Evolutionary conservation across 768 basidiomycete genomes (phyloP), one percentile per base, ranked within the genome.

Genomic region (Mycena albidolilacea): DNA sequence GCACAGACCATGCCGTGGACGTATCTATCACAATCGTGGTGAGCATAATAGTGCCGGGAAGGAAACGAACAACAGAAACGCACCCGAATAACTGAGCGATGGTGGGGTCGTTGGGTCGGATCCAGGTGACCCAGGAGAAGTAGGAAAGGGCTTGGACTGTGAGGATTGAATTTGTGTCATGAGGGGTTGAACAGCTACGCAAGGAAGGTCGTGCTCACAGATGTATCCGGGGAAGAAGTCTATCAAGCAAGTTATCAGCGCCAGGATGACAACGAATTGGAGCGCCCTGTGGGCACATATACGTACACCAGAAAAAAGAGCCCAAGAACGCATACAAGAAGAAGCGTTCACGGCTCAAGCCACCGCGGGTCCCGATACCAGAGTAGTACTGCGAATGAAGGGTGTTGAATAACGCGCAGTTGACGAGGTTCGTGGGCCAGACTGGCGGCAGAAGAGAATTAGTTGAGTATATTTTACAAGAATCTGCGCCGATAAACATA

Each of bases 51-150:
- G 11, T 9, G 17, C 7, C 6, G n/a, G 5, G 64, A 37, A 38
- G 77, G 75, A 17, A 50, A 12, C 46, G 30, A 11, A 30, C 30
- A 30, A 30, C 30, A 12, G 46, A 90, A 62, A 78, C 86, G 70
- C 90, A 90, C 43, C 94, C 94, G 74, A 95, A 95, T 78, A 95
- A 81, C 77, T 93, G 90, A 80, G 95, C 95, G 77, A 96, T 87
- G 10, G 80, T 37, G 0, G 67, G 6, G 50, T 69, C n/a, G 6
- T 72, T 54, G 1, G 71, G 71, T 7, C 46, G 21, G 8, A 72
- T 72, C 71, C 71, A 72, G 7, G 66, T 67, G 7, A 72, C 71
- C 71, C 60, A 71, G 37, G 85, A 87, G 83, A 91, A 91, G 82
- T 88, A 90, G 71, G 86, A 87, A 72, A 91, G 86, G 0, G 87